Conservation (phyloP, 192 early-diverging fungal species). For the Coemansia sp. region DNA sequence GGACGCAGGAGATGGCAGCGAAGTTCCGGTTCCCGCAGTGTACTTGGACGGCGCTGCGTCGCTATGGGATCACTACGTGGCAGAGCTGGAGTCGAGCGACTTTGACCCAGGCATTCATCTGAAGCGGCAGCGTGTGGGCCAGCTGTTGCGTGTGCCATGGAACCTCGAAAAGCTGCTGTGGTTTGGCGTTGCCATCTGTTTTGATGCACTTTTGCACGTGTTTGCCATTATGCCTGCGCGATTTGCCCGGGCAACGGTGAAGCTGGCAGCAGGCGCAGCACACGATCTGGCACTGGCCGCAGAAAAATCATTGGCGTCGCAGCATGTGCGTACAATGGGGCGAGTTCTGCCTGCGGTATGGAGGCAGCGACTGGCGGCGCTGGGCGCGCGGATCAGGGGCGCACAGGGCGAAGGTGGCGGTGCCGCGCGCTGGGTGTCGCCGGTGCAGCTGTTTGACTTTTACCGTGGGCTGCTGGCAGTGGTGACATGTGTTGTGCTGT, state of each 20-base stretch:
- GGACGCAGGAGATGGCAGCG: slow-evolving; percentile 1
- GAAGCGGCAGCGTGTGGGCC: slow-evolving; percentile 83
- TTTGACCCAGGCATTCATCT: slow-evolving; percentile 72
- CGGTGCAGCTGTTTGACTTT: slow-evolving; percentile 87
- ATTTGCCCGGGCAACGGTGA: slow-evolving; percentile 66
- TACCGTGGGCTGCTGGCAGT: slow-evolving; percentile 82
- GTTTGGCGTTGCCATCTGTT: slow-evolving; percentile 87
- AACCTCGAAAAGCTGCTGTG: slow-evolving; percentile 92
- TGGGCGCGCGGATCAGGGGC: slow-evolving; percentile 25
- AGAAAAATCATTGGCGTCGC: slow-evolving; percentile 9
- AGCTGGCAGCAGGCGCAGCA: slow-evolving; percentile 12
- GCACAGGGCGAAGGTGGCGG: slow-evolving; percentile 12
- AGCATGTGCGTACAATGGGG: slow-evolving; percentile 5
- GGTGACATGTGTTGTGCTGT: slow-evolving; percentile 71
- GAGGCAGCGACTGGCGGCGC: slow-evolving; percentile 13
- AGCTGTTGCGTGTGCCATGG: slow-evolving; percentile 83
- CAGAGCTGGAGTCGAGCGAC: slow-evolving; percentile 55
- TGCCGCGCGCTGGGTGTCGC: slow-evolving; percentile 57
- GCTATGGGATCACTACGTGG: slow-evolving; percentile 53
- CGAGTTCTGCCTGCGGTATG: slow-evolving; percentile 21
- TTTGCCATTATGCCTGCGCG: slow-evolving; percentile 93
- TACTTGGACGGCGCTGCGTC: slow-evolving; percentile 49
- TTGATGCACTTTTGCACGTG: slow-evolving; percentile 93
- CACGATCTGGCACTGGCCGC: slow-evolving; percentile 20
- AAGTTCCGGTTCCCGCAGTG: slow-evolving; percentile 37